Evolutionary conservation across 169 alveolate species (phyloP), one percentile per base, ranked within the genome.

Genomic region (Plasmodium ovale): DNA sequence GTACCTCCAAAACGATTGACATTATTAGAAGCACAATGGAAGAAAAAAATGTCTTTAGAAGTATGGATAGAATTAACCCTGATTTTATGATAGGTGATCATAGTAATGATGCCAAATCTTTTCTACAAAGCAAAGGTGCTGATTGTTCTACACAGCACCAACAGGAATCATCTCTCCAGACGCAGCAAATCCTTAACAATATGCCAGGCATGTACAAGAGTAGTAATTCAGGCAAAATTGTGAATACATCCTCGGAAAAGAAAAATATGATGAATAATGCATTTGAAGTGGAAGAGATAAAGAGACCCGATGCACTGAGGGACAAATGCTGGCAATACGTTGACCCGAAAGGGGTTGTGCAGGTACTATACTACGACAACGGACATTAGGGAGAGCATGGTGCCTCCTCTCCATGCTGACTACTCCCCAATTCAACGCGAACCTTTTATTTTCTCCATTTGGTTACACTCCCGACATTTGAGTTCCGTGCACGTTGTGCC

Each of bases 241-340:
- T 72, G 51, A 72, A 54, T 37, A 51, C 21, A 31, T 23, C 71
- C 51, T 37, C 56, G 27, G 87, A 72, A 31, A 72, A 72, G 51
- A 74, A 42, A 35, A 58, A 58, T 51, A n/a, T 25, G 49, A 47
- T 49, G 4, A 42, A 31, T 21, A 74, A 27, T 51, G 35, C 60
- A 5, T 31, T 25, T 25, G 88, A 74, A 33, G 23, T 70, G 16
- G 87, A 65, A 21, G 85, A 70, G 14, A n/a, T 53, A 5, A 74
- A 65, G 42, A 65, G 94, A 25, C 93, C 93, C 10, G 93, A 92
- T 71, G 93, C 87, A 14, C 49, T 82, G 88, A 58, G 68, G 6
- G 95, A 92, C 27, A 87, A 65, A 31, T 92, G 95, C 68, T 92
- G 95, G 95, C 92, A 92, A 56, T 92, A 92, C 70, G 85, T 92